These are phyloP conservation scores for Solanum raphanifolium DNA, from an alignment of 257 asterid species.

Conservation along the genomic window DNA sequence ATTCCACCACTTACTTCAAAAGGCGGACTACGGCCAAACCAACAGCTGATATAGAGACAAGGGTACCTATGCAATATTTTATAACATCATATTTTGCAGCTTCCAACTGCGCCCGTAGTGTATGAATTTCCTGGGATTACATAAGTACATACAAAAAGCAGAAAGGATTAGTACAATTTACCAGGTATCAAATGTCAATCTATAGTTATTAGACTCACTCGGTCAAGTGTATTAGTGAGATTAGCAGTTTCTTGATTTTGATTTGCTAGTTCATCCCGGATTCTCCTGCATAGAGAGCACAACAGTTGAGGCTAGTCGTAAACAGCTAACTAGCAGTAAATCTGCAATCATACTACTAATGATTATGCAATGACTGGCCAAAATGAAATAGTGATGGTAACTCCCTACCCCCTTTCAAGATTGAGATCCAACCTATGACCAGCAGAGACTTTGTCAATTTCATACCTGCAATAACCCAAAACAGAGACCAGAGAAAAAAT, in stretches of 20 bases:
- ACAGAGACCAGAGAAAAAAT: neutral
- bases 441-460: constrained; percentile 88
- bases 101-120: constrained; percentile 72
- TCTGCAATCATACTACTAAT: neutral
- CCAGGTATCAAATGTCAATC: neutral
- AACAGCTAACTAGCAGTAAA: neutral
- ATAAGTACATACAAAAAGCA: neutral
- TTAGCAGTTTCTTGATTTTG: constrained; percentile 83
- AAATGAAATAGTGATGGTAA: neutral
- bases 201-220: constrained; percentile 37
- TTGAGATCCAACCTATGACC: constrained; percentile 94
- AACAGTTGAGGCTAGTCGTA: neutral
- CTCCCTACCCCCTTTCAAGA: constrained; percentile 79
- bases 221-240: constrained; percentile 88
- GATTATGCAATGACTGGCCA: neutral
- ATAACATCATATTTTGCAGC: constrained; percentile 92
- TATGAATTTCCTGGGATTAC: constrained; percentile 68
- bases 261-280: constrained; percentile 71
- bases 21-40: constrained; percentile 77
- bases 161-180: neutral
- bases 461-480: constrained; percentile 52
- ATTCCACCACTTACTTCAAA: constrained; percentile 31
- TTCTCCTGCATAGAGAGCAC: constrained; percentile 54
- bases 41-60: constrained; percentile 78
- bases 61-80: constrained; percentile 87